Conservation (phyloP, 2,329 filamentous ascomycete species). For the Knufia fluminis region DNA sequence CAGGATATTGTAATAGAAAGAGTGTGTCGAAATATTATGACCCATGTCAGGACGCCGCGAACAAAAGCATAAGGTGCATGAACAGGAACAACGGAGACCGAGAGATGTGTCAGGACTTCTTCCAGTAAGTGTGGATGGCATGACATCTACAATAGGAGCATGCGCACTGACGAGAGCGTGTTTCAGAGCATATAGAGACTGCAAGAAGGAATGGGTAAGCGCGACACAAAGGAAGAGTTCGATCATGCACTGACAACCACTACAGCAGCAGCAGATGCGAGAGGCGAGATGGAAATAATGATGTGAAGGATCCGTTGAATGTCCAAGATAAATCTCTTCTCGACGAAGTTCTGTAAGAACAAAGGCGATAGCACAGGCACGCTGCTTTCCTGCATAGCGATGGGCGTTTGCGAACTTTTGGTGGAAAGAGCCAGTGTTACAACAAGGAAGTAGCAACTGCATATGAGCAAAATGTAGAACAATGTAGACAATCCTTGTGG, state of each 20-base stretch:
- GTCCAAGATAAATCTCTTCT: background rate
- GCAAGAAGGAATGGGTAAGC: slow-evolving; percentile 87
- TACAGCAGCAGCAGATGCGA: slow-evolving; percentile 6
- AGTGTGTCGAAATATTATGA: slow-evolving; percentile 83
- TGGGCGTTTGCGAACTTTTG: too few species aligned
- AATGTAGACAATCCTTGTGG: background rate
- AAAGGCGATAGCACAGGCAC: background rate
- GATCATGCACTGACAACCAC: background rate
- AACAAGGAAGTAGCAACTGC: background rate
- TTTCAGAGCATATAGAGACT: slow-evolving; percentile 77
- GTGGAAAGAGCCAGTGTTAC: background rate
- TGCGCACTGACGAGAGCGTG: slow-evolving; percentile 4
- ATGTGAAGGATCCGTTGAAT: background rate
- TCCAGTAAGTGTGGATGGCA: slow-evolving; percentile 58
- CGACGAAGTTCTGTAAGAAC: too few species aligned
- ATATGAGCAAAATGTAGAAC: background rate
- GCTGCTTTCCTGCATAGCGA: background rate
- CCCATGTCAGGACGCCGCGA: slow-evolving; percentile 86
- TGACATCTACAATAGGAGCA: background rate
- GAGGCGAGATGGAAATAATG: background rate
- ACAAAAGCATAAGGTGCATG: slow-evolving; percentile 76
- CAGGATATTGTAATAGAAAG: slow-evolving; percentile 53
- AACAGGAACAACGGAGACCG: slow-evolving; percentile 79
- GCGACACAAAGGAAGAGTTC: background rate
- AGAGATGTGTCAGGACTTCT: slow-evolving; percentile 88